Base-by-base conservation (phyloP, 2,329 filamentous ascomycete species). In the Sporothrix mexicana region DNA sequence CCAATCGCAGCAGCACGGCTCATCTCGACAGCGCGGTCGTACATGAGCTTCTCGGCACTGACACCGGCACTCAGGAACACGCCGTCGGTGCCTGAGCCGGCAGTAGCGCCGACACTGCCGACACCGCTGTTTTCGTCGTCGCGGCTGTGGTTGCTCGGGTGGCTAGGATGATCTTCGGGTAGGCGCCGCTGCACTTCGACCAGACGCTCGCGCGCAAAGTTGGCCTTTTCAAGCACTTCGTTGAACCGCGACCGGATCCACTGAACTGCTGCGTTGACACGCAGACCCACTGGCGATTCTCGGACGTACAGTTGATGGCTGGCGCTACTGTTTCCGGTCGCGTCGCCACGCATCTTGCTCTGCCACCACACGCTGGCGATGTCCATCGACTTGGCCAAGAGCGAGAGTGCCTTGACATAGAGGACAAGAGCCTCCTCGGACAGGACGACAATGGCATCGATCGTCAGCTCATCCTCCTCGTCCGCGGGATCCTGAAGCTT, bases 1-100 rank as follows among this genome's bases (percentile, higher is more conserved):
- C 97, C 97, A 79, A 98, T 96, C 8, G 96, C 96, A 8, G 96
- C 95, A 3, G 93, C 90, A 70, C 94, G 90, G 80, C 94, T 98
- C 96, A 99, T 98, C 80, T 99, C 96, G 25, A 98, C 85, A 0
- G 96, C 96, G 64, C 96, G 93, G 77, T 99, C 96, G 80, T 98
- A 99, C 94, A 99, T 98, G 62, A 99, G 85, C 82, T 95, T 97
- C 83, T 98, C 96, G 0, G 96, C 96, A 25, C 94, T 98, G 72
- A 98, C 91, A 0, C 95, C 96, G 1, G 93, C 90, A 15, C 93
- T 97, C 36, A 99, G 87, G 66, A 92, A 88, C 36, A 98, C 94
- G 70, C 93, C 92, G 74, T 96, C 93, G 1, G 89, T 87, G 17
- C 91, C 91, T 3, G 89, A 88, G 15, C 86, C 68, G 3, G 57